Percentiles rank a stretch among this genome's conserved stretches.
Conservation (phyloP, 306 rosid genomes). For the Vicia sativa region DNA sequence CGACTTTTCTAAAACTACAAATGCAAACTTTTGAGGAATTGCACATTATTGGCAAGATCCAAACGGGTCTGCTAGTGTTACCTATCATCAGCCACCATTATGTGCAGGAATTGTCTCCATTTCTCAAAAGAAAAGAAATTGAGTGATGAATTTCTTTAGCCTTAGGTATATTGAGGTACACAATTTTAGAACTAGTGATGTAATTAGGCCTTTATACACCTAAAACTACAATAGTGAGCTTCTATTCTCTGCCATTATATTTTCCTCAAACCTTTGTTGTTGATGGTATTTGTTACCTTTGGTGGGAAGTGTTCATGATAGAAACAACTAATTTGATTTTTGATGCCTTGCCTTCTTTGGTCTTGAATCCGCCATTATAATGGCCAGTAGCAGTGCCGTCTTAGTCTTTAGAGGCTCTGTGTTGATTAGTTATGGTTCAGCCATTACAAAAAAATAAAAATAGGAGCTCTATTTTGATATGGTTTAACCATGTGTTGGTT, state of each 20-base stretch:
- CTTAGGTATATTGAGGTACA: neutral
- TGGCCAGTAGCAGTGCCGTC: neutral
- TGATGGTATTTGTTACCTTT: constrained; percentile 14
- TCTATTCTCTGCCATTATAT: constrained; percentile 2
- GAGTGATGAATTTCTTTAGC: neutral
- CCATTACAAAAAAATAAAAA: too few species aligned
- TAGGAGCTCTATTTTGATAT: too few species aligned
- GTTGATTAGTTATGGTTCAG: too few species aligned
- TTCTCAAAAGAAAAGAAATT: neutral
- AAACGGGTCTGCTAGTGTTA: neutral
- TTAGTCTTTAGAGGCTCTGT: too few species aligned
- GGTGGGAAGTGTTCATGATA: neutral
- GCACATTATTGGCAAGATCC: neutral
- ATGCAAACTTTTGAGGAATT: neutral
- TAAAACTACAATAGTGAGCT: neutral
- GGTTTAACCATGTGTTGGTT: too few species aligned
- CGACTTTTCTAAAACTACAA: neutral
- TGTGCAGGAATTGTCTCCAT: neutral
- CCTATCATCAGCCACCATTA: neutral
- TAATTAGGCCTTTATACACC: neutral
- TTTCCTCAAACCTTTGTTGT: neutral
- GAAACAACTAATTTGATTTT: too few species aligned
- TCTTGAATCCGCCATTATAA: neutral
- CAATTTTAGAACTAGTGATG: neutral
- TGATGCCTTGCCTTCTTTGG: neutral